phyloP scores from a whole-genome alignment of 768 basidiomycete species.

The Daedalea quercina region DNA sequence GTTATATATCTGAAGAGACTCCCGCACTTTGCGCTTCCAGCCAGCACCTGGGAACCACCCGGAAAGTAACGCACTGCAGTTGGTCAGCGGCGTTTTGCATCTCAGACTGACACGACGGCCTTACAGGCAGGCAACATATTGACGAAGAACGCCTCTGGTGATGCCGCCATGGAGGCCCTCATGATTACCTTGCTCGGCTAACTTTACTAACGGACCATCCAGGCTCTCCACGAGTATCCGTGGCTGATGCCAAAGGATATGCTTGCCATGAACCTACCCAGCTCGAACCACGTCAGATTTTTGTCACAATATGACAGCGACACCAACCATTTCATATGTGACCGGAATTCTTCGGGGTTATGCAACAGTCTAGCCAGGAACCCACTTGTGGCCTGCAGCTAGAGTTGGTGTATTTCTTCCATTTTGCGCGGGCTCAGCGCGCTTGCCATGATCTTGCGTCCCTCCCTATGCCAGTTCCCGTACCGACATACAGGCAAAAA shows the following conservation, averaged over 20 bases:
- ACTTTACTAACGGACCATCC: slow-evolving; percentile 18
- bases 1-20: slow-evolving; percentile 7
- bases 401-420: no score
- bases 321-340: no score
- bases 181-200: slow-evolving; percentile 19
- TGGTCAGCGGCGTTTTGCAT: neutral
- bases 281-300: neutral
- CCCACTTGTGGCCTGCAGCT: no score
- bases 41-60: slow-evolving; percentile 10
- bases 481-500: neutral
- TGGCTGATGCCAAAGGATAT: slow-evolving; percentile 22
- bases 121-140: slow-evolving; percentile 25
- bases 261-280: slow-evolving; percentile 17
- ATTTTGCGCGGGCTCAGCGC: neutral
- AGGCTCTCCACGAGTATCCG: slow-evolving; percentile 19
- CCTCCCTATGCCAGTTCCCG: neutral
- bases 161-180: slow-evolving; percentile 11
- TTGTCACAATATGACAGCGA: no score
- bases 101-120: neutral
- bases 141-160: slow-evolving; percentile 30
- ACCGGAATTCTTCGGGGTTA: no score
- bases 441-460: neutral
- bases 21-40: slow-evolving; percentile 7
- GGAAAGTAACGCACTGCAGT: slow-evolving; percentile 9
- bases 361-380: no score